Conservation (phyloP, 2,329 filamentous ascomycete genomes). For the Stachybotrys echinatus region DNA sequence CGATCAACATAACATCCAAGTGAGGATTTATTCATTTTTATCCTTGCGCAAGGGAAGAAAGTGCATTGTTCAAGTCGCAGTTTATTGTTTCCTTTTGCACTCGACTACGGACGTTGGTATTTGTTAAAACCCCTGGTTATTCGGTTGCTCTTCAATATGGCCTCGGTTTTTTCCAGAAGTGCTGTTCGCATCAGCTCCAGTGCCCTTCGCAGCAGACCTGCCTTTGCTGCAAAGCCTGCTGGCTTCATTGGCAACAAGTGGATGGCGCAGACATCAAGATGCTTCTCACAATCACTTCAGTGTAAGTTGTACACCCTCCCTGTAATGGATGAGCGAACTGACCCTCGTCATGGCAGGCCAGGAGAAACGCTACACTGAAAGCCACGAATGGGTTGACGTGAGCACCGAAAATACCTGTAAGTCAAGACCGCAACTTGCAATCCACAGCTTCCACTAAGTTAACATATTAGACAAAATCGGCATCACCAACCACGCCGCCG, state of each 20-base stretch:
- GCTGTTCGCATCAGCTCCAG: conserved; percentile 12
- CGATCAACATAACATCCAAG: too few species aligned
- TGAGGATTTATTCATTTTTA: too few species aligned
- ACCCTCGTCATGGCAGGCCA: conserved; percentile 10
- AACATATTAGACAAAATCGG: conserved; percentile 63
- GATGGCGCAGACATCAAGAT: conserved; percentile 11
- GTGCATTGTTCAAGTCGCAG: too few species aligned
- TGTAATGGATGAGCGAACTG: background rate
- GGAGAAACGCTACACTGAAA: conserved; percentile 63
- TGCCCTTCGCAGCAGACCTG: conserved; percentile 7
- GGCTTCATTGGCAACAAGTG: too few species aligned
- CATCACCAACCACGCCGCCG: conserved; percentile 78
- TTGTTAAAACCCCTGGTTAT: too few species aligned
- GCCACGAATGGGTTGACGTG: conserved; percentile 90
- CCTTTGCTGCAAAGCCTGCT: background rate
- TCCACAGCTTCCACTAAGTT: background rate
- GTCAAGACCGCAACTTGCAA: conserved; percentile 1
- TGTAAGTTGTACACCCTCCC: conserved; percentile 6
- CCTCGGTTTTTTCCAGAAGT: conserved; percentile 17
- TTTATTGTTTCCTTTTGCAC: too few species aligned
- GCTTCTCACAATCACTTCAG: conserved; percentile 17
- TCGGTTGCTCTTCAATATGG: too few species aligned
- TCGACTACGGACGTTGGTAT: too few species aligned
- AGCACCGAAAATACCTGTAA: conserved; percentile 52
- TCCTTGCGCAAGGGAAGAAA: too few species aligned